A percentile compares a stretch with the other conserved stretches of the same genome.
These are phyloP conservation scores for Mycena floridula DNA, from an alignment of 768 basidiomycete species.

Conservation along the genomic window DNA sequence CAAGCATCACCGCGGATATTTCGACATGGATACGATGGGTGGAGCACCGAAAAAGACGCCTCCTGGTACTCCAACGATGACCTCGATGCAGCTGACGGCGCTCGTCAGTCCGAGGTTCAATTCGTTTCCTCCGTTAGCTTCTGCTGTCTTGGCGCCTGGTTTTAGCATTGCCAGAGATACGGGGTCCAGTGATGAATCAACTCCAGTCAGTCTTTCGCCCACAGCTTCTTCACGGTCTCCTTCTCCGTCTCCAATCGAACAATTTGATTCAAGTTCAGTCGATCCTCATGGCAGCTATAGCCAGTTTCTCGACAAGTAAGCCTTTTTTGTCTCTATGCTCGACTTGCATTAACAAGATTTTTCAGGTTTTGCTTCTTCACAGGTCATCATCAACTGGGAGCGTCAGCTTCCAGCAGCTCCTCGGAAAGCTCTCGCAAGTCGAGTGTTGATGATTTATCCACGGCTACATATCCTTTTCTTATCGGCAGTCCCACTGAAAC, in stretches of 20 bases:
- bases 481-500: not conserved
- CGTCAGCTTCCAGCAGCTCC: constrained; percentile 8
- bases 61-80: constrained; percentile 35
- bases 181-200: constrained; percentile 7
- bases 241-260: not conserved
- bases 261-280: constrained; percentile 6
- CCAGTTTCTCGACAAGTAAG: constrained; percentile 61
- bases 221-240: constrained; percentile 4
- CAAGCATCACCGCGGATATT: constrained; percentile 56
- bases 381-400: constrained; percentile 33
- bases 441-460: constrained; percentile 46
- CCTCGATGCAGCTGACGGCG: constrained; percentile 14
- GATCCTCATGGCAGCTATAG: constrained; percentile 44
- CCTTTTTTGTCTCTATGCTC: constrained; percentile 10
- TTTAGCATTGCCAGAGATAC: constrained; percentile 12
- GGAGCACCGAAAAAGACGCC: constrained; percentile 48
- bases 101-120: constrained; percentile 22
- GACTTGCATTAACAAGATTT: constrained; percentile 1
- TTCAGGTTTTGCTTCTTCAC: constrained; percentile 79
- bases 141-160: constrained; percentile 35
- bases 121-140: constrained; percentile 35
- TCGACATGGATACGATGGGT: constrained; percentile 35
- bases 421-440: constrained; percentile 44
- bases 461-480: constrained; percentile 25
- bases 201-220: constrained; percentile 12